Conservation (phyloP, 108 stramenopile genomes). For the Pseudonitzschia multiseries region DNA sequence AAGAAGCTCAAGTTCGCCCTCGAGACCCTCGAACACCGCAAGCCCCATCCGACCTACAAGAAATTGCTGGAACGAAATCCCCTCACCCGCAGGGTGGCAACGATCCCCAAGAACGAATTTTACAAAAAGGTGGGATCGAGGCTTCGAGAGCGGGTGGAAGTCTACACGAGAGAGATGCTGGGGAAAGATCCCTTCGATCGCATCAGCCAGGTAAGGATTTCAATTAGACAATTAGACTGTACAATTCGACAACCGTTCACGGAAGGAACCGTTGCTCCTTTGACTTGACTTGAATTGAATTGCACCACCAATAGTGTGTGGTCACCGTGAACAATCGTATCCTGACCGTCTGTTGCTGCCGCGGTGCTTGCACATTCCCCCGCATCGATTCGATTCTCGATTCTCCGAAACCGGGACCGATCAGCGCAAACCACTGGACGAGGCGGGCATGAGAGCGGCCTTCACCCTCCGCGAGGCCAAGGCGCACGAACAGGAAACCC, state of each 20-base stretch:
- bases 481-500: conserved; percentile 70
- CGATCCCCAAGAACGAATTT: conserved; percentile 44
- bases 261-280: too few relatives aligned
- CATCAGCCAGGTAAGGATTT: conserved; percentile 32
- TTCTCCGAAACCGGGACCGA: background rate
- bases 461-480: conserved; percentile 83
- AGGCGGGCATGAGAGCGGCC: conserved; percentile 64
- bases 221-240: background rate
- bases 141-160: conserved; percentile 61
- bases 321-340: too few relatives aligned
- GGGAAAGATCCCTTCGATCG: conserved; percentile 60
- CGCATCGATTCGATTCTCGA: background rate
- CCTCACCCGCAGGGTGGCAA: conserved; percentile 50
- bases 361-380: too few relatives aligned
- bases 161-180: conserved; percentile 45
- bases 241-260: too few relatives aligned
- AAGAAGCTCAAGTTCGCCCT: conserved; percentile 33
- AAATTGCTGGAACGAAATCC: conserved; percentile 45
- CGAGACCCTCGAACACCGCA: conserved; percentile 45
- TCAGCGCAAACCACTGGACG: conserved; percentile 48
- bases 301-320: too few relatives aligned
- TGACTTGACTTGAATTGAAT: too few relatives aligned
- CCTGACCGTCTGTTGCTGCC: too few relatives aligned
- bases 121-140: conserved; percentile 48
- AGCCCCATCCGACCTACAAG: conserved; percentile 83